Evolutionary conservation across 2,329 filamentous ascomycete species (phyloP).

Genomic region (Proliferodiscus dingleyae): DNA sequence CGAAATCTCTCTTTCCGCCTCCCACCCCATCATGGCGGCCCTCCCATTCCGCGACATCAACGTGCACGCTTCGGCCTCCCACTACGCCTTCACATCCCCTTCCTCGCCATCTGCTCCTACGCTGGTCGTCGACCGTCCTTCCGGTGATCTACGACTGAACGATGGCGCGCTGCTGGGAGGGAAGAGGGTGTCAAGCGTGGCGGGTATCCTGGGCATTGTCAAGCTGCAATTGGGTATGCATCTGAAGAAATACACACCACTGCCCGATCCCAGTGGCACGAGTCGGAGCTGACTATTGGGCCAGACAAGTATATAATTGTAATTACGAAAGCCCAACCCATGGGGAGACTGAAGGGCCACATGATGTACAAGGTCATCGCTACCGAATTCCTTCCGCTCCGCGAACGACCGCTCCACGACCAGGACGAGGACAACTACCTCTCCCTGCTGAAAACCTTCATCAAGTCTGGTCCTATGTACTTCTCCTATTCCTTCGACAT

Average conservation of each 20-base stretch:
- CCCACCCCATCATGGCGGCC: conserved; percentile 40
- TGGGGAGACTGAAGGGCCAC: conserved; percentile 89
- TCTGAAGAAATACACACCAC: no score
- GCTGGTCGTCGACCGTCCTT: conserved; percentile 84
- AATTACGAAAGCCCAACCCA: conserved; percentile 88
- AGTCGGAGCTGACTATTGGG: conserved; percentile 12
- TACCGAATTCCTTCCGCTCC: conserved; percentile 89
- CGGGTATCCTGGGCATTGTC: conserved; percentile 90
- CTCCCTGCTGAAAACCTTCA: conserved; percentile 70
- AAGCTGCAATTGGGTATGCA: conserved; percentile 77
- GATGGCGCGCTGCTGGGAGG: conserved; percentile 71
- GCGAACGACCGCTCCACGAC: conserved; percentile 86
- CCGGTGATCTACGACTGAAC: conserved; percentile 80
- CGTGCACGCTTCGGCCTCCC: conserved; percentile 82
- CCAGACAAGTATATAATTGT: conserved; percentile 91
- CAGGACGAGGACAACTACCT: conserved; percentile 93
- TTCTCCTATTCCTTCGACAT: conserved; percentile 97
- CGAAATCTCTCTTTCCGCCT: neutral
- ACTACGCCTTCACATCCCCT: conserved; percentile 95
- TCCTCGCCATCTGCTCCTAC: conserved; percentile 86
- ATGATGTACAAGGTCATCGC: conserved; percentile 91
- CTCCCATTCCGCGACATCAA: conserved; percentile 95
- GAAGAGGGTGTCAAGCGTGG: conserved; percentile 88
- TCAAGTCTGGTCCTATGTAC: conserved; percentile 87
- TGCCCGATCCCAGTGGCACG: no score